Percentiles rank a stretch among this genome's conserved stretches.
phyloP scores from a whole-genome alignment of 2,329 filamentous ascomycete genomes.

The Nothophoma quercina region DNA sequence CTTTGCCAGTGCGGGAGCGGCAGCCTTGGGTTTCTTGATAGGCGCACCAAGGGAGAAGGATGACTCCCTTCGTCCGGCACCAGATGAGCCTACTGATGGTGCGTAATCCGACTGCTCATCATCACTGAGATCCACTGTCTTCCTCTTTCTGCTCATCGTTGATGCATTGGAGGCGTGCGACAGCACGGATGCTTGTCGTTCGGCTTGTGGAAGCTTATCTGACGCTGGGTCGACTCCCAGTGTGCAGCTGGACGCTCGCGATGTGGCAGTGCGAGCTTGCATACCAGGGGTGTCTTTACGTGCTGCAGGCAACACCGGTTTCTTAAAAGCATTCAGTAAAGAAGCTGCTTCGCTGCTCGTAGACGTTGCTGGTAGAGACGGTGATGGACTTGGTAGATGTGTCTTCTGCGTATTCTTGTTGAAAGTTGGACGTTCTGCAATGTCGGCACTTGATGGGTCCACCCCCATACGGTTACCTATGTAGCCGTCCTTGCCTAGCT shows the following conservation, averaged over 20 bases:
- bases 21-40: neutral
- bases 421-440: neutral
- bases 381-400: neutral
- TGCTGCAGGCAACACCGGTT: slow-evolving; percentile 4
- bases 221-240: neutral
- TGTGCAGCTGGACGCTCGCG: slow-evolving; percentile 10
- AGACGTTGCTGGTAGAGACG: slow-evolving; percentile 2
- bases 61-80: neutral
- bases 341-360: neutral
- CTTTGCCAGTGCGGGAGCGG: neutral
- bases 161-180: slow-evolving; percentile 6
- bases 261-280: slow-evolving; percentile 4
- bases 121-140: slow-evolving; percentile 2
- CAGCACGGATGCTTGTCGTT: slow-evolving; percentile 2
- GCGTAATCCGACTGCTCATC: slow-evolving; percentile 2
- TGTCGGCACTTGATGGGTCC: neutral
- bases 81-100: neutral
- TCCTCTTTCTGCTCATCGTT: slow-evolving; percentile 2
- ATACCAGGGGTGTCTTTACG: neutral
- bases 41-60: neutral
- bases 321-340: slow-evolving; percentile 18
- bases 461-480: neutral
- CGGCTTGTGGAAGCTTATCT: neutral
- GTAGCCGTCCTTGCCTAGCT: neutral
- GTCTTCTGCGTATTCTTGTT: neutral